These are phyloP conservation scores for Lentinula guzmanii DNA, from an alignment of 768 basidiomycete genomes.

Conservation along the genomic window DNA sequence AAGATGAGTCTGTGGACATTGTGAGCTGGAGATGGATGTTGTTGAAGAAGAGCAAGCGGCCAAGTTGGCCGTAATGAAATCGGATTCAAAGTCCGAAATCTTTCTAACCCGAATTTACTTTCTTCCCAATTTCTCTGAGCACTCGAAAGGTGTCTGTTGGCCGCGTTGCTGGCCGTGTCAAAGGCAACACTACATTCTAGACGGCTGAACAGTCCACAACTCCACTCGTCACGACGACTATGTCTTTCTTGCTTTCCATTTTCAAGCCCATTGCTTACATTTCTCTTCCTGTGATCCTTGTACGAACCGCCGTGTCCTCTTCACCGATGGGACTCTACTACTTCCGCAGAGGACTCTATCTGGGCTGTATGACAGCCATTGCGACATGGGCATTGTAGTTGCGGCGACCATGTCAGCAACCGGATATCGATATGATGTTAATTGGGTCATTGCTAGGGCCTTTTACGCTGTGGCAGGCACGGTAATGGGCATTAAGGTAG, in stretches of 20 bases:
- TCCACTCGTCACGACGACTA: slow-evolving; percentile 19
- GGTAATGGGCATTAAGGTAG: slow-evolving; percentile 59
- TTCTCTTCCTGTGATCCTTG: slow-evolving; percentile 64
- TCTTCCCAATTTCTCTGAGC: background rate
- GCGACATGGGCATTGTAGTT: slow-evolving; percentile 68
- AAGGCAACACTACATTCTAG: background rate
- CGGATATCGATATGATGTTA: slow-evolving; percentile 73
- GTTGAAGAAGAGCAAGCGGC: background rate
- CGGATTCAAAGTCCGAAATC: background rate
- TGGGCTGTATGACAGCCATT: slow-evolving; percentile 62
- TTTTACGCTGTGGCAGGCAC: slow-evolving; percentile 71
- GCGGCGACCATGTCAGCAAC: slow-evolving; percentile 60
- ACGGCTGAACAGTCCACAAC: background rate
- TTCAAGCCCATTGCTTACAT: slow-evolving; percentile 65
- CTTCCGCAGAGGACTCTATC: slow-evolving; percentile 65
- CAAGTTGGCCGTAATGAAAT: background rate
- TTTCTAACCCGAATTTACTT: background rate
- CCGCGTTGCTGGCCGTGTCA: background rate
- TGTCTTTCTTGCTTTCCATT: slow-evolving; percentile 58
- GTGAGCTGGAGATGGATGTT: background rate
- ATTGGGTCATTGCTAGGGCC: slow-evolving; percentile 74
- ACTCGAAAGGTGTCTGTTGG: background rate
- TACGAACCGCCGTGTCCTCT: slow-evolving; percentile 50
- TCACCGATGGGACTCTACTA: slow-evolving; percentile 65
- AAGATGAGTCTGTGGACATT: background rate